A percentile compares a stretch with the other conserved stretches of the same genome.
phyloP scores from a whole-genome alignment of 768 basidiomycete genomes.

The Hygrophorus pudorinus region DNA sequence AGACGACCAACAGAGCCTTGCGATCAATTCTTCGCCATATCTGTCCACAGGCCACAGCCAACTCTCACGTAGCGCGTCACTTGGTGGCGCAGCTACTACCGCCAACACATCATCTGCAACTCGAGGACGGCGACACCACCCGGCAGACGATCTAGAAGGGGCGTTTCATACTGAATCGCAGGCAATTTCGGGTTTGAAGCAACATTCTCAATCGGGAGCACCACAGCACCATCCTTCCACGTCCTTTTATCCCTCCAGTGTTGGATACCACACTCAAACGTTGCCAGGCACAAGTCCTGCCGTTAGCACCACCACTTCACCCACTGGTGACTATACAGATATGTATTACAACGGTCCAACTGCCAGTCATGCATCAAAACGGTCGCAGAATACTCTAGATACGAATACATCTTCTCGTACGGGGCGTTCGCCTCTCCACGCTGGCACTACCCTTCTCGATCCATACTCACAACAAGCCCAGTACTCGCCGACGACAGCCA shows the following conservation, averaged over 20 bases:
- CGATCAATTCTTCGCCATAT: constrained; percentile 37
- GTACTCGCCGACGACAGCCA: constrained; percentile 50
- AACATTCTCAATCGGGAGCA: constrained; percentile 28
- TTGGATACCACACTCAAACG: constrained; percentile 49
- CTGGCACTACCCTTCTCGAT: constrained; percentile 47
- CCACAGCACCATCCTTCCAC: constrained; percentile 17
- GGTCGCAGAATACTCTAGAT: constrained; percentile 39
- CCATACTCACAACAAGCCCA: constrained; percentile 62
- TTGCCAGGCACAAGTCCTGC: constrained; percentile 23
- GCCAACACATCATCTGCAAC: constrained; percentile 28
- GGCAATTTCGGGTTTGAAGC: constrained; percentile 23
- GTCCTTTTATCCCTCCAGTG: constrained; percentile 49
- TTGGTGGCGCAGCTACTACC: constrained; percentile 37
- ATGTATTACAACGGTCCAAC: constrained; percentile 50
- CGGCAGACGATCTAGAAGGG: constrained; percentile 58
- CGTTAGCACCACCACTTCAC: constrained; percentile 25
- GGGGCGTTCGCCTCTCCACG: constrained; percentile 54
- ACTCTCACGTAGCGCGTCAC: constrained; percentile 59
- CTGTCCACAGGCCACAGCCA: constrained; percentile 40
- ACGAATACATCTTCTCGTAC: constrained; percentile 36
- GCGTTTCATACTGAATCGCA: constrained; percentile 32
- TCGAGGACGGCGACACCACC: constrained; percentile 54
- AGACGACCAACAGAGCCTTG: constrained; percentile 49
- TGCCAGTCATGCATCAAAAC: constrained; percentile 43
- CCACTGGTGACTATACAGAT: constrained; percentile 42